Conservation (phyloP, 192 early-diverging fungal species). For the Coemansia sp. region DNA sequence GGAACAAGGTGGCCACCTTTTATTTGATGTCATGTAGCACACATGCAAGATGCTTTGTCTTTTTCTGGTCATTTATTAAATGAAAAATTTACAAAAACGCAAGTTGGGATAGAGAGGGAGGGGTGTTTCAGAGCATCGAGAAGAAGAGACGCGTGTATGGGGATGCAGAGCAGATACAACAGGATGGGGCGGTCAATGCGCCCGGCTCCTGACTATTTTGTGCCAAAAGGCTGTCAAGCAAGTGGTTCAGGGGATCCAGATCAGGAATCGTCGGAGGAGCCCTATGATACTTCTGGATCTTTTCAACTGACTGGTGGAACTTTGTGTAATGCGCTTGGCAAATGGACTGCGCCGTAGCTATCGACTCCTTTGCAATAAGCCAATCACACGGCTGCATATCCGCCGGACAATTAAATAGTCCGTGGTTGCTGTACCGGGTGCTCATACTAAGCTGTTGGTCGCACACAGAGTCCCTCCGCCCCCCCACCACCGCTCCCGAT, state of each 20-base stretch:
- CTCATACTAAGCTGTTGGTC: slow-evolving; percentile 7
- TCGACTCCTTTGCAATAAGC: slow-evolving; percentile 48
- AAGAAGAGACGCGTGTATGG: slow-evolving; percentile 52
- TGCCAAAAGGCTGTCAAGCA: slow-evolving; percentile 31
- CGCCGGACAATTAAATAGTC: slow-evolving; percentile 45
- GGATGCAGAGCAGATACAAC: slow-evolving; percentile 43
- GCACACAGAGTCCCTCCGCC: slow-evolving; percentile 46
- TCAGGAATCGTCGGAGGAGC: slow-evolving; percentile 14
- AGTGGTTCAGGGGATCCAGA: slow-evolving; percentile 22
- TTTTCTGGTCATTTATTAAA: neutral
- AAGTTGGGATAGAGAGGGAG: neutral
- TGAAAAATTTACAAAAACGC: neutral
- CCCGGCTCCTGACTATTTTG: slow-evolving; percentile 20
- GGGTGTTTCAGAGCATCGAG: slow-evolving; percentile 32
- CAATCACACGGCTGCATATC: slow-evolving; percentile 31
- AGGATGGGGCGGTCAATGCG: slow-evolving; percentile 25
- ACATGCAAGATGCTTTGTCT: no score
- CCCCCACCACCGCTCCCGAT: no score
- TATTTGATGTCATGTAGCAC: no score
- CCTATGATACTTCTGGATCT: slow-evolving; percentile 26
- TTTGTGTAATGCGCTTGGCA: slow-evolving; percentile 40
- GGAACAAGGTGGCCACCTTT: no score
- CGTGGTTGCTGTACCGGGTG: slow-evolving; percentile 25
- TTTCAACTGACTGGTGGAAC: slow-evolving; percentile 33
- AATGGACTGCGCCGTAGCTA: slow-evolving; percentile 23